A percentile compares a stretch with the other conserved stretches of the same genome.
Conservation (phyloP, 1,139 yeast genomes). For the Candida sanyaensis region DNA sequence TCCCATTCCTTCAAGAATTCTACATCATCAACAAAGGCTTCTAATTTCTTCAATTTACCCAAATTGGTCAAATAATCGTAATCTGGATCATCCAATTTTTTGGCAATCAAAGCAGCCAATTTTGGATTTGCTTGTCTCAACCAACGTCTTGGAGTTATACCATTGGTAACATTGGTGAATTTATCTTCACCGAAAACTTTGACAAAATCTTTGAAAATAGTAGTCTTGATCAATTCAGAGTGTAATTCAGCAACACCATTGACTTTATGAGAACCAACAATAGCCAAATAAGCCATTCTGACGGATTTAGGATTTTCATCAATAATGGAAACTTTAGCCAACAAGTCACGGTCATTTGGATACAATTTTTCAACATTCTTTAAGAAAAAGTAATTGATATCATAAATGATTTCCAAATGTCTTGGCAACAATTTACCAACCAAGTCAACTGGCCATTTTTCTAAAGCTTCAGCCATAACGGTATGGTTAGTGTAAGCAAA, state of each 20-base stretch:
- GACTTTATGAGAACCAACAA: conserved; percentile 89
- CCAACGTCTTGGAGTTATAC: conserved; percentile 97
- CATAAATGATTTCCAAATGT: conserved; percentile 88
- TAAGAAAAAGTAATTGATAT: conserved; percentile 78
- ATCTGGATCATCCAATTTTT: conserved; percentile 62
- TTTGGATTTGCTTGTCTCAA: conserved; percentile 89
- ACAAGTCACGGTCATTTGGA: conserved; percentile 69
- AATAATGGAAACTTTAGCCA: conserved; percentile 75
- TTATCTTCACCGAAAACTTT: conserved; percentile 76
- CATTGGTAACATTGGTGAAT: conserved; percentile 91
- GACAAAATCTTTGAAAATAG: conserved; percentile 90
- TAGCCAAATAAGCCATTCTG: conserved; percentile 91
- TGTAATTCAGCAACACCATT: conserved; percentile 97
- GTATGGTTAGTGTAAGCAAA: conserved; percentile 96
- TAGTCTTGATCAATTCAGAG: conserved; percentile 85
- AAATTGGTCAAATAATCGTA: conserved; percentile 72
- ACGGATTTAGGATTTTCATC: conserved; percentile 85
- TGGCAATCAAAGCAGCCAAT: conserved; percentile 69
- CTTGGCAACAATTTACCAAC: conserved; percentile 81
- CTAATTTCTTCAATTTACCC: conserved; percentile 66
- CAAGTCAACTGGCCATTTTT: conserved; percentile 91
- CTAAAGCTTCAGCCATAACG: conserved; percentile 92
- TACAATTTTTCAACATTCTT: conserved; percentile 72
- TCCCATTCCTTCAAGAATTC: conserved; percentile 74
- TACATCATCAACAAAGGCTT: conserved; percentile 65